Conservation (phyloP, 176 grass and related monocot genomes). For the Panicum miliaceum region DNA sequence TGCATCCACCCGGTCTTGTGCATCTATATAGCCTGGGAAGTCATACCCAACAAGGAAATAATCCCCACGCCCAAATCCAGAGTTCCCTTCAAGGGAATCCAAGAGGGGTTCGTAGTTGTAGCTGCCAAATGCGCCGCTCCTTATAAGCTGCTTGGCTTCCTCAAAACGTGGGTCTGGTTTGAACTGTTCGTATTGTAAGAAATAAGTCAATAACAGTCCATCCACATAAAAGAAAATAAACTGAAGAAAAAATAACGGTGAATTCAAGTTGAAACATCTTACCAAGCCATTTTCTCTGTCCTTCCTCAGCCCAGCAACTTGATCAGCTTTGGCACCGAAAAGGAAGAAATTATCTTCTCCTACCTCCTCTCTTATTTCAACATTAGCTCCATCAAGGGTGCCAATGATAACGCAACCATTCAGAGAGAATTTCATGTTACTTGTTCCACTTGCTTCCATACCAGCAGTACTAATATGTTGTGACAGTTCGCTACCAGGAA, state of each 20-base stretch:
- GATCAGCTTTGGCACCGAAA: slow-evolving; percentile 94
- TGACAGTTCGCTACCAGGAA: slow-evolving; percentile 95
- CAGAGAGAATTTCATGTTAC: slow-evolving; percentile 99
- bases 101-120: slow-evolving; percentile 89
- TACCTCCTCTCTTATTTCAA: slow-evolving; percentile 98
- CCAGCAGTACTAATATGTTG: slow-evolving; percentile 99
- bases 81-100: slow-evolving; percentile 91
- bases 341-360: slow-evolving; percentile 97
- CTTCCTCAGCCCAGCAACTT: slow-evolving; percentile 84
- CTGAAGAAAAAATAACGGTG: slow-evolving; percentile 11
- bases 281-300: slow-evolving; percentile 92
- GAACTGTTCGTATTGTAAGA: slow-evolving; percentile 61
- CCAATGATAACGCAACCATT: slow-evolving; percentile 98
- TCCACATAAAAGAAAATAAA: slow-evolving; percentile 21
- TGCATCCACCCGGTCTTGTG: slow-evolving; percentile 79
- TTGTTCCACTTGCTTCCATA: slow-evolving; percentile 99
- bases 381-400: slow-evolving; percentile 97
- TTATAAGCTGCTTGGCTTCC: slow-evolving; percentile 86
- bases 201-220: slow-evolving; percentile 42
- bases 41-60: slow-evolving; percentile 99
- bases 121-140: slow-evolving; percentile 75
- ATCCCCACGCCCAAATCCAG: slow-evolving; percentile 92
- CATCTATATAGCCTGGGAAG: slow-evolving; percentile 92
- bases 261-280: slow-evolving; percentile 30
- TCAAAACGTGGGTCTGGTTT: slow-evolving; percentile 93